Percentiles rank a stretch among this genome's conserved stretches.
phyloP scores from a whole-genome alignment of 495 filamentous ascomycete species.

The Penicillium paradoxum region DNA sequence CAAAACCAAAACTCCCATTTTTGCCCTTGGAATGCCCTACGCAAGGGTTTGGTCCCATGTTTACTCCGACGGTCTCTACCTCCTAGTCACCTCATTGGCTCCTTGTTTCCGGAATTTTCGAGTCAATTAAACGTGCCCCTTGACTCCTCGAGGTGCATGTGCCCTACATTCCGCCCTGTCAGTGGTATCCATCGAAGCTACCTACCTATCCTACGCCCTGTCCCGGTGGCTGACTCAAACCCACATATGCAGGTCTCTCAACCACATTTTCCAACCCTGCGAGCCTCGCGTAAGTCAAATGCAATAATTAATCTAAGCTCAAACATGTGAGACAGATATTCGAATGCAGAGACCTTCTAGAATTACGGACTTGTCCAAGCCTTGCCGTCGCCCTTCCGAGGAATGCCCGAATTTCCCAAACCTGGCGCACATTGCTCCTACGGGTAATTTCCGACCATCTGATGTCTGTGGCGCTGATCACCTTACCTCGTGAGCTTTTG shows the following conservation, averaged over 20 bases:
- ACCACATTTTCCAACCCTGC: neutral
- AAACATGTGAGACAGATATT: neutral
- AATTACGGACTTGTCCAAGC: neutral
- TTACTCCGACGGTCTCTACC: neutral
- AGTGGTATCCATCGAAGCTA: conserved; percentile 16
- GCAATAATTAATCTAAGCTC: neutral
- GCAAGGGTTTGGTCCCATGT: conserved; percentile 15
- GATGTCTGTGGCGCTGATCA: neutral
- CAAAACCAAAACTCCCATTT: conserved; percentile 18
- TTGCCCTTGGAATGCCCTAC: conserved; percentile 15
- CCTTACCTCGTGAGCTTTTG: neutral
- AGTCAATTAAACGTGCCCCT: conserved; percentile 16
- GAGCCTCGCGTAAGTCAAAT: neutral
- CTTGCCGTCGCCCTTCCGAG: neutral
- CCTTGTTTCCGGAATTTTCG: conserved; percentile 8
- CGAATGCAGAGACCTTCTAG: neutral
- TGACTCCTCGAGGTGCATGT: neutral
- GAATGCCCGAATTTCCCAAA: neutral
- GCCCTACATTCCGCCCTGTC: conserved; percentile 20
- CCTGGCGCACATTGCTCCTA: neutral
- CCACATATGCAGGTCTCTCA: neutral
- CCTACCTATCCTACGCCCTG: neutral
- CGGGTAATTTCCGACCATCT: neutral
- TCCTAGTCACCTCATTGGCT: conserved; percentile 11
- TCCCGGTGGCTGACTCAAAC: neutral